Base-by-base conservation (phyloP, 306 rosid genomes). In the Hippophae rhamnoides region DNA sequence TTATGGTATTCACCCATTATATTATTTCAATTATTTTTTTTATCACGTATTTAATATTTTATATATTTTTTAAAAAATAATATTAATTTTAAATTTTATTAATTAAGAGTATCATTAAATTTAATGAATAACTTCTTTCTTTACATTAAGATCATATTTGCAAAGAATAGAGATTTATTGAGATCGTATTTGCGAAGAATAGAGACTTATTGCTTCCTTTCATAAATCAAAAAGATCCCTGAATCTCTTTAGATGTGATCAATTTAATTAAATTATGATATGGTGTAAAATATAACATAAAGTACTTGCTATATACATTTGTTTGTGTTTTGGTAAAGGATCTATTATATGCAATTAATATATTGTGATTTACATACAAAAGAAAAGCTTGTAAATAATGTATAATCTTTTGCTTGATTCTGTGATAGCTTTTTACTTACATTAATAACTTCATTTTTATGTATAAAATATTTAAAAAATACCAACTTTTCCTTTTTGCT, bases 41-140 rank as follows among this genome's bases (percentile, higher is more conserved):
- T 14, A 70, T 12, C 69, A 75, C 72, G 59, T 78, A 72, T 71
- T 66, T 69, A 66, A 74, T 57, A 69, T 14, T 54, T 11, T 48
- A 48, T 31, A 52, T 48, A 48, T 31, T 53, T 5, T 69, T 5
- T 11, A 64, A 57, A 84, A 76, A 85, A 86, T 90, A 82, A 86
- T 73, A 56, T 25, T 60, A 61, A 56, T 48, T 62, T n/a, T 53
- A 27, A n/a, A 55, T 25, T 53, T 48, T 38, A 38, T 67, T 47
- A 14, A 62, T 25, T 55, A 14, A 13, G 43, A 50, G 41, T 27
- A 18, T 18, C 18, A 18, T 18, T 0, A 18, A 18, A 18, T 18
- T 18, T 18, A 18, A 18, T 18, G 18, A 18, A 18, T 18, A 18
- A 18, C 0, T 18, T 18, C 18, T 18, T 18, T 18, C 18, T 50